Evolutionary conservation across 1,139 yeast species (phyloP), one percentile per base, ranked within the genome.

Genomic region (Debaryomyces robertsiae): DNA sequence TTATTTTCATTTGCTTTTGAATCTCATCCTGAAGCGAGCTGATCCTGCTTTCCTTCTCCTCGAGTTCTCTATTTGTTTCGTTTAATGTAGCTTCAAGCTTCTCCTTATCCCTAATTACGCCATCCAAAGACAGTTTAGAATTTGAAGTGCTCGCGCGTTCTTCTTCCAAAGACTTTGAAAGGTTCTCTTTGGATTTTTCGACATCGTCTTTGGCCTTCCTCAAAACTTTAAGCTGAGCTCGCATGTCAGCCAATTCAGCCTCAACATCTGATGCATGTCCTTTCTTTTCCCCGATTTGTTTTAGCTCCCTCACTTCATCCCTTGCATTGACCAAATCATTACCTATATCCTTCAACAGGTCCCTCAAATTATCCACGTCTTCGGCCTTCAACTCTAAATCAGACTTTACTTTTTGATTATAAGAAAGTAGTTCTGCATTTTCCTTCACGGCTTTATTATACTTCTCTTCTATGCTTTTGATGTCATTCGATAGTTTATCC

Each of bases 311-410:
- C 14, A 67, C 45, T 42, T 68, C 52, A 30, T 76, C 82, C 45
- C 70, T 70, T 0, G 81, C 71, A 1, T 69, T 65, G 0, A 88
- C 94, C 18, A 88, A 67, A 38, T 87, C 94, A 52, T 84, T 78
- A 1, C 96, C 96, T 15, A 89, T 73, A 38, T 78, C 80, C 49
- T 76, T 77, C 37, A 89, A 61, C 85, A 82, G 84, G 43, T 87
- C 96, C 48, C 83, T 75, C 40, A 85, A 70, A 36, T 65, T 67
- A 29, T 78, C 83, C 16, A 81, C 65, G 47, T 82, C 86, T 37
- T 80, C 84, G 6, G 50, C 45, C 44, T 73, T 73, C 23, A 56
- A 44, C 27, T 54, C 50, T 24, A 65, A 48, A 6, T 57, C 58
- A 3, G 50, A 32, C 35, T 54, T 60, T 35, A 53, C 40, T 9